These are phyloP conservation scores for Colletotrichum endophyticum DNA, from an alignment of 2,329 filamentous ascomycete genomes.

Conservation along the genomic window DNA sequence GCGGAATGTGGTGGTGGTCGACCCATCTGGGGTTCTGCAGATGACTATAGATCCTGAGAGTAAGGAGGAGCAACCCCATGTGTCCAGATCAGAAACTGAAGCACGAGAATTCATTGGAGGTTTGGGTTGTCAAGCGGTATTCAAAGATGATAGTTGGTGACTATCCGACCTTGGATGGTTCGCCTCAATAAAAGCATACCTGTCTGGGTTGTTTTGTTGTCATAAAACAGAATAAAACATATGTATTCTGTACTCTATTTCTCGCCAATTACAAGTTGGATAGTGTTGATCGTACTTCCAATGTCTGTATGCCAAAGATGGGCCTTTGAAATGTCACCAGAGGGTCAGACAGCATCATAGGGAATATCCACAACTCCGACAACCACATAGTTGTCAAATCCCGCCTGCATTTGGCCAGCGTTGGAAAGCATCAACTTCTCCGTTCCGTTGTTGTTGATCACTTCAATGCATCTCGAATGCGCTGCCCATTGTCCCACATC, in stretches of 20 bases:
- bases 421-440: neutral
- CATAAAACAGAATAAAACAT: neutral
- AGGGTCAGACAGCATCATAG: neutral
- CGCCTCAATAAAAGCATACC: neutral
- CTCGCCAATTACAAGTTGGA: neutral
- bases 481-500: neutral
- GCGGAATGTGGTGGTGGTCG: slow-evolving; percentile 32
- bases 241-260: neutral
- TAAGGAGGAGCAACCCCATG: slow-evolving; percentile 12
- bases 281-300: neutral
- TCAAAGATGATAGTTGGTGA: slow-evolving; percentile 26
- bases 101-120: slow-evolving; percentile 33
- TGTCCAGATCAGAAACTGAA: slow-evolving; percentile 30
- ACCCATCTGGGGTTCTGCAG: slow-evolving; percentile 29
- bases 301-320: neutral
- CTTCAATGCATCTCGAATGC: neutral
- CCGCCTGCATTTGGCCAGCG: neutral
- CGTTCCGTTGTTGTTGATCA: neutral
- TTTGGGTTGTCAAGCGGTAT: slow-evolving; percentile 29
- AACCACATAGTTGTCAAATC: neutral
- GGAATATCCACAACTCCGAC: neutral
- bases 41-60: slow-evolving; percentile 19
- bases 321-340: neutral
- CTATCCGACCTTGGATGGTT: neutral
- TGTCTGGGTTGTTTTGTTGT: neutral